These are phyloP conservation scores for Backusella westeae DNA, from an alignment of 192 early-diverging fungal genomes.

Conservation along the genomic window DNA sequence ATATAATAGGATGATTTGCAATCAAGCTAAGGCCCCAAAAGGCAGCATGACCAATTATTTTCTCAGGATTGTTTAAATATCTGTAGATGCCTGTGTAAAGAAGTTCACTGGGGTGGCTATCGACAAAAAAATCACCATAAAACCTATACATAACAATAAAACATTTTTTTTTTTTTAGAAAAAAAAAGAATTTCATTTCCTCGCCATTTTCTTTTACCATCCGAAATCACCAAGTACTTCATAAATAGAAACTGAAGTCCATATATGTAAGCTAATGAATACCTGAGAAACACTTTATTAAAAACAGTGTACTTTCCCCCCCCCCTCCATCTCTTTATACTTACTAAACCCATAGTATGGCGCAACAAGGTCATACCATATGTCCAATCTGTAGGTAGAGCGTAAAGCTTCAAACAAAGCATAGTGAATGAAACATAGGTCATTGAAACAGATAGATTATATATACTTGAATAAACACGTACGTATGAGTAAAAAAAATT, in stretches of 20 bases:
- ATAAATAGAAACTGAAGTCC: slow-evolving; percentile 89
- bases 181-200: neutral
- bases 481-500: neutral
- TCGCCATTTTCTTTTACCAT: slow-evolving; percentile 44
- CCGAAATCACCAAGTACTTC: slow-evolving; percentile 93
- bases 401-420: slow-evolving; percentile 75
- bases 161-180: neutral
- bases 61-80: slow-evolving; percentile 94
- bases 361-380: slow-evolving; percentile 71
- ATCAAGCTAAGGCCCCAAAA: slow-evolving; percentile 92
- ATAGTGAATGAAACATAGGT: slow-evolving; percentile 85
- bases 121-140: slow-evolving; percentile 96
- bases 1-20: slow-evolving; percentile 74
- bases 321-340: neutral
- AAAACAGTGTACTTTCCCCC: neutral
- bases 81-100: slow-evolving; percentile 90
- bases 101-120: slow-evolving; percentile 63
- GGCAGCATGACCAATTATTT: slow-evolving; percentile 86
- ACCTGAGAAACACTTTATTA: slow-evolving; percentile 20
- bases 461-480: slow-evolving; percentile 53
- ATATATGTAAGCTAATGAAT: slow-evolving; percentile 84
- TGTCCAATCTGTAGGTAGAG: slow-evolving; percentile 66
- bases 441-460: slow-evolving; percentile 88
- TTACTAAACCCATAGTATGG: slow-evolving; percentile 72
- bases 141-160: slow-evolving; percentile 44